A percentile compares a stretch with the other conserved stretches of the same genome.
phyloP scores from a whole-genome alignment of 2,329 filamentous ascomycete genomes.

The Colletotrichum orchidophilum region DNA sequence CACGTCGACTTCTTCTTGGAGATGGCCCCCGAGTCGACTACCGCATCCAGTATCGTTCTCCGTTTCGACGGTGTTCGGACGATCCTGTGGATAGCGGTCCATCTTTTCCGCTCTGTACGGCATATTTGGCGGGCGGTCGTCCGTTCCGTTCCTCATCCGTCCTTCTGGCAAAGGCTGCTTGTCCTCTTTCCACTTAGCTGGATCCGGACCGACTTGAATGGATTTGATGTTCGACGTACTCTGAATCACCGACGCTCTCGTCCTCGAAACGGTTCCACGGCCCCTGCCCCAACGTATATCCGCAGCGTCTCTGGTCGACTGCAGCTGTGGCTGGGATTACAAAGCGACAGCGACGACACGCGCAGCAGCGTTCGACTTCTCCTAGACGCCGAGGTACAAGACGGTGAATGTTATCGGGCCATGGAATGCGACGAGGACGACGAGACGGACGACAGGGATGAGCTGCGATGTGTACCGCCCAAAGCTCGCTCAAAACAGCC shows the following conservation, averaged over 20 bases:
- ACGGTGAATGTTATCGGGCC: not conserved
- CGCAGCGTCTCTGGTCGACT: conserved; percentile 17
- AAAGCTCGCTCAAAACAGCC: not conserved
- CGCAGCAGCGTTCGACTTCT: conserved; percentile 3
- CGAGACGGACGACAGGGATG: conserved; percentile 22
- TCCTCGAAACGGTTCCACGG: not conserved
- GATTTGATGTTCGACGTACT: not conserved
- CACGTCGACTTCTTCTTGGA: not conserved
- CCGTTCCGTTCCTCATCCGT: not conserved
- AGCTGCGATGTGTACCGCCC: conserved; percentile 18
- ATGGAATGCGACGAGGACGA: conserved; percentile 14
- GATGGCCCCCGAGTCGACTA: conserved; percentile 5
- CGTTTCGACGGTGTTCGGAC: conserved; percentile 1
- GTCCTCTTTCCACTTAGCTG: not conserved
- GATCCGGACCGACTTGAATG: not conserved
- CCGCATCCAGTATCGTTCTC: not conserved
- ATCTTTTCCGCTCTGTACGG: not conserved
- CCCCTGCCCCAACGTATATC: not conserved
- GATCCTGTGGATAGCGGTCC: conserved; percentile 1
- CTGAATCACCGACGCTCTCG: not conserved
- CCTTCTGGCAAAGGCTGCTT: not conserved
- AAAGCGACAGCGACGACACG: not conserved
- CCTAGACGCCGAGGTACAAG: conserved; percentile 11
- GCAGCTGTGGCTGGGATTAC: conserved; percentile 16
- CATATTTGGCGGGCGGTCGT: conserved; percentile 3